Evolutionary conservation across 164 flowering plant genomes (phyloP), one percentile per base, ranked within the genome.

Genomic region (Vitis amurensis): DNA sequence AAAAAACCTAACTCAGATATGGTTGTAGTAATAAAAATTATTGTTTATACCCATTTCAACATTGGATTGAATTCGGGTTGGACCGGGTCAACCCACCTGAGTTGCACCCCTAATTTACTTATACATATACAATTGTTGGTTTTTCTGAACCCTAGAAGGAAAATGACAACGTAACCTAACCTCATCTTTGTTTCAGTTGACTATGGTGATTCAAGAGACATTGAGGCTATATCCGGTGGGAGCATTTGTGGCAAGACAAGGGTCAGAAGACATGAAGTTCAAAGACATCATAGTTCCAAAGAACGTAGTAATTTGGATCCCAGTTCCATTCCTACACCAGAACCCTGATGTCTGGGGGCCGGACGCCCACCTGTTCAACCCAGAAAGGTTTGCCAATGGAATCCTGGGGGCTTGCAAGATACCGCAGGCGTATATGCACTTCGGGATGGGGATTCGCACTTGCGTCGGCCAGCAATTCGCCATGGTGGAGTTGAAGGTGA

Each of bases 391-490:
- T 66, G 65, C 73, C 1, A 50, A 78, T 23, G 91, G 88, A 11
- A 53, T 77, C 51, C 50, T 72, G 4, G 74, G 72, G 13, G 87
- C 88, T n/a, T 79, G 81, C 78, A 82, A 78, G 51, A 16, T 17
- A 15, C 86, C 87, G 9, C 87, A 82, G 52, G 83, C 84, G 55
- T 85, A 85, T 62, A 66, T 83, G 61, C 86, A 88, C 1, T 87
- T 87, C 49, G 91, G 91, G 5, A 2, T 66, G 1, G 91, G 91
- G 11, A 14, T 77, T 37, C 81, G 86, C 1, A 52, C 51, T 1
- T 87, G 91, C 61, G 66, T 61, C 9, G 88, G 91, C 19, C 87
- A 85, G 47, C 59, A 87, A 77, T 80, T 85, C 15, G 88, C 86
- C 31, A 83, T 78, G 79, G 68, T 68, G 1, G 87, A 87, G 44